phyloP scores from a whole-genome alignment of 2,329 filamentous ascomycete species.

The Herpotrichia juniperi region DNA sequence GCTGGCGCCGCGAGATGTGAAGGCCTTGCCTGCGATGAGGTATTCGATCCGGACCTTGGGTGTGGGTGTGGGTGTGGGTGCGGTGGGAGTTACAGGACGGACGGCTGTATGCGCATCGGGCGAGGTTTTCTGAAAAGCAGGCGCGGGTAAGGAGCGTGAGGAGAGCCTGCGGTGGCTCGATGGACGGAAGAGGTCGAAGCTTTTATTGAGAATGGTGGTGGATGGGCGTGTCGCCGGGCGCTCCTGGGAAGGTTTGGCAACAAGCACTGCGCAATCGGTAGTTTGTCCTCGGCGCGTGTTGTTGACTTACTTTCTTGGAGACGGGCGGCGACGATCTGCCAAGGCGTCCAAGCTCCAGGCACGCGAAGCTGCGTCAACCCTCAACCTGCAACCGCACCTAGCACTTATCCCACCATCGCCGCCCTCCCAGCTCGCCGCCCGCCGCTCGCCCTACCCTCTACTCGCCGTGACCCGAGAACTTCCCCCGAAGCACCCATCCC shows the following conservation, averaged over 20 bases:
- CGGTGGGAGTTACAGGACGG: constrained; percentile 25
- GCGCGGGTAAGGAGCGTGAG: constrained; percentile 30
- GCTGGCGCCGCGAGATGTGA: constrained; percentile 62
- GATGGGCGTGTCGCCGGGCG: constrained; percentile 20
- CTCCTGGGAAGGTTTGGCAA: constrained; percentile 22
- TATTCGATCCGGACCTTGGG: constrained; percentile 33
- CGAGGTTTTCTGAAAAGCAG: constrained; percentile 20
- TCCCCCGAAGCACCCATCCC: not conserved
- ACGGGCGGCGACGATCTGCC: not conserved
- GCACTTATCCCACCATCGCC: not conserved
- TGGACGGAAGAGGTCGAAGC: constrained; percentile 30
- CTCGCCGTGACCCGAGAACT: not conserved
- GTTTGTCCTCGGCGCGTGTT: constrained; percentile 17
- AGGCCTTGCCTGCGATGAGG: constrained; percentile 62
- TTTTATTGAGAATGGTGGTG: constrained; percentile 27
- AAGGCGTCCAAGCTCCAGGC: constrained; percentile 26
- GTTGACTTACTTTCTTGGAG: constrained; percentile 12
- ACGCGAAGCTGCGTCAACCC: constrained; percentile 31
- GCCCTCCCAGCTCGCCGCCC: constrained; percentile 8
- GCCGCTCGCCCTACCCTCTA: constrained; percentile 3
- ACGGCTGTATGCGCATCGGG: constrained; percentile 38
- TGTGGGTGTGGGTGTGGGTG: constrained; percentile 30
- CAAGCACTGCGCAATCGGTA: constrained; percentile 22
- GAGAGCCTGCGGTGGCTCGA: constrained; percentile 28
- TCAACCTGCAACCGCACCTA: not conserved